Percentiles rank a stretch among this genome's conserved stretches.
Evolutionary conservation across 495 filamentous ascomycete species (phyloP).

Genomic region (Hypoxylon trugodes): DNA sequence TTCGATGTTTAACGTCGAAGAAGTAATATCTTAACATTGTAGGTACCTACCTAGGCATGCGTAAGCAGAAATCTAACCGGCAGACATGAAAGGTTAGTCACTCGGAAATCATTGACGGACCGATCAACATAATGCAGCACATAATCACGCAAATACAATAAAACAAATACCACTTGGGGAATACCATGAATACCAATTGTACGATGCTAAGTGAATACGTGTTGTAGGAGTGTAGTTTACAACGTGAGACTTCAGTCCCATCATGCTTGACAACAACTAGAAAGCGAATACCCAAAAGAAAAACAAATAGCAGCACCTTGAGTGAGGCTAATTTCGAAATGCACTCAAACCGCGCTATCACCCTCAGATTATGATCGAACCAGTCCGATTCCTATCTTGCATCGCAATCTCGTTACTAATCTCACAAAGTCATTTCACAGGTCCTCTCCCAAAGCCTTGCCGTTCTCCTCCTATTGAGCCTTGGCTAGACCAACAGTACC

Average conservation of each 20-base stretch:
- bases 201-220: constrained; percentile 30
- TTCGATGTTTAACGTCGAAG: too few species aligned
- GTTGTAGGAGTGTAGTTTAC: constrained; percentile 32
- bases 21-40: too few species aligned
- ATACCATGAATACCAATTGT: not conserved
- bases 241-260: constrained; percentile 28
- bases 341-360: constrained; percentile 27
- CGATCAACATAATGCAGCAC: not conserved
- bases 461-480: constrained; percentile 64
- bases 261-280: constrained; percentile 26
- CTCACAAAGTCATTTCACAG: constrained; percentile 16
- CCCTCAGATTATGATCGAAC: constrained; percentile 32
- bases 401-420: constrained; percentile 22
- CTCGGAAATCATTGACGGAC: too few species aligned
- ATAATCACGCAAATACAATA: not conserved
- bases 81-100: too few species aligned
- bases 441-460: not conserved
- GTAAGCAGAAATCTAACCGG: too few species aligned
- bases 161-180: not conserved
- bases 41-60: too few species aligned
- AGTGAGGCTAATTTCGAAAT: constrained; percentile 9
- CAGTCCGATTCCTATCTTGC: constrained; percentile 19
- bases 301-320: constrained; percentile 2
- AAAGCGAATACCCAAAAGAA: constrained; percentile 32
- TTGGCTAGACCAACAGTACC: constrained; percentile 86